Evolutionary conservation across 768 basidiomycete species (phyloP).

Genomic region (Pholiota molesta): DNA sequence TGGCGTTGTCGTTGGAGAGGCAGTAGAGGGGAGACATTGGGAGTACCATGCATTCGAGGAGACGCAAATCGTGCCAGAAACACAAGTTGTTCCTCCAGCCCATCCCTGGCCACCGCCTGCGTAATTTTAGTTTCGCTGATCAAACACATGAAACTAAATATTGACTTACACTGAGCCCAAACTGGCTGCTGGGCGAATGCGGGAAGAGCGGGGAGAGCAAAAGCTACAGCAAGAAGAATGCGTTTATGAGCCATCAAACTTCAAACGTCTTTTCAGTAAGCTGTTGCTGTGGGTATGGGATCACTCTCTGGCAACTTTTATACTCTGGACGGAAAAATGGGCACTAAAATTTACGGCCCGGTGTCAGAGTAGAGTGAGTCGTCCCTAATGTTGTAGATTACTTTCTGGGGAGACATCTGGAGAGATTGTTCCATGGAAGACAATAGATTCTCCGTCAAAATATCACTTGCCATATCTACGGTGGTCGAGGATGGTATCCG

Average conservation of each 20-base stretch:
- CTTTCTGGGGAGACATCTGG: not conserved
- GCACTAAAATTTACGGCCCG: slow-evolving; percentile 3
- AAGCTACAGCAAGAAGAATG: not conserved
- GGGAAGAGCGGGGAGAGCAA: not conserved
- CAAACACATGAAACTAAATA: not conserved
- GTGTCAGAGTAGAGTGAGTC: no score
- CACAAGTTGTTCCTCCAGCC: slow-evolving; percentile 38
- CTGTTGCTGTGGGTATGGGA: not conserved
- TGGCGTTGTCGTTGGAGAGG: slow-evolving; percentile 14
- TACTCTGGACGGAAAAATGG: slow-evolving; percentile 7
- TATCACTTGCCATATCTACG: not conserved
- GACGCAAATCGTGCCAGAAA: slow-evolving; percentile 33
- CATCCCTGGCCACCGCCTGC: slow-evolving; percentile 41
- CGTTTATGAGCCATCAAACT: slow-evolving; percentile 1
- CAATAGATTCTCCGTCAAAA: not conserved
- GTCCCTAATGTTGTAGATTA: not conserved
- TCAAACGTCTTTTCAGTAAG: not conserved
- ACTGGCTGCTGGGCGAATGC: slow-evolving; percentile 31
- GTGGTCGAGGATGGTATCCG: not conserved
- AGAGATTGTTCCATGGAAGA: not conserved
- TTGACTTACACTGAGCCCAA: slow-evolving; percentile 33
- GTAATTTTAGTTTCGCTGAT: not conserved
- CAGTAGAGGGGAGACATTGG: slow-evolving; percentile 36
- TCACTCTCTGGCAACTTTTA: not conserved
- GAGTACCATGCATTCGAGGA: slow-evolving; percentile 35